phyloP scores from a whole-genome alignment of 1,139 yeast species.

The Geotrichum bryndzae region DNA sequence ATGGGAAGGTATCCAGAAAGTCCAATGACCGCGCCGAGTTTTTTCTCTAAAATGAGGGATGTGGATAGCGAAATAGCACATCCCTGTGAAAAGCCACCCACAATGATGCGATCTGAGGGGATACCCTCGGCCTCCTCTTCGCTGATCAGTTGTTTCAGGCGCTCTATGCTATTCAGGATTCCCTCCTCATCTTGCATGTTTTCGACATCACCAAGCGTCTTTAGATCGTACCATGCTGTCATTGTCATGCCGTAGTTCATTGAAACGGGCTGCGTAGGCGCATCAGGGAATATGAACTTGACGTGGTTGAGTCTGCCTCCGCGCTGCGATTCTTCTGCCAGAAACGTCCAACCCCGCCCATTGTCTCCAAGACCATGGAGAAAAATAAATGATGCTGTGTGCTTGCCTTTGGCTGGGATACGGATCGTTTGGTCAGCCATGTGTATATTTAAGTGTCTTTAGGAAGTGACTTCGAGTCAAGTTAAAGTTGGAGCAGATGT shows the following conservation, averaged over 20 bases:
- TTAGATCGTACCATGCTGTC: slow-evolving; percentile 89
- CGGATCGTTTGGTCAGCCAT: slow-evolving; percentile 1
- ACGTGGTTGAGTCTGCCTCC: slow-evolving; percentile 48
- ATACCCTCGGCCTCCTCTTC: slow-evolving; percentile 63
- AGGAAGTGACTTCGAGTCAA: no score
- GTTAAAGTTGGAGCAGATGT: no score
- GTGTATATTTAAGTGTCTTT: no score
- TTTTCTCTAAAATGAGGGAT: slow-evolving; percentile 40
- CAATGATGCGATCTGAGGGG: slow-evolving; percentile 60
- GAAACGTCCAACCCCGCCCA: slow-evolving; percentile 84
- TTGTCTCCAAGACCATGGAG: slow-evolving; percentile 90
- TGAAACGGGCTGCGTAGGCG: slow-evolving; percentile 67
- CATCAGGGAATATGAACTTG: slow-evolving; percentile 82
- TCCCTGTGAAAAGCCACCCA: slow-evolving; percentile 96
- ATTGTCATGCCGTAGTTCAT: slow-evolving; percentile 58
- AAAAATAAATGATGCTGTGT: slow-evolving; percentile 67
- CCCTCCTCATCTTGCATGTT: slow-evolving; percentile 58
- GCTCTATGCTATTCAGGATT: slow-evolving; percentile 50
- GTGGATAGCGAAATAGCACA: slow-evolving; percentile 70
- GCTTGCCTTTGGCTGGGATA: slow-evolving; percentile 20
- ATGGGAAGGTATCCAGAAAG: slow-evolving; percentile 75
- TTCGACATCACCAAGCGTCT: slow-evolving; percentile 45
- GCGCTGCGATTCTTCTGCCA: slow-evolving; percentile 41
- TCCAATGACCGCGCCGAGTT: slow-evolving; percentile 72
- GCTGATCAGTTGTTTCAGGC: slow-evolving; percentile 49